phyloP scores from a whole-genome alignment of 192 early-diverging fungal species.

The Chytriomyces confervae region DNA sequence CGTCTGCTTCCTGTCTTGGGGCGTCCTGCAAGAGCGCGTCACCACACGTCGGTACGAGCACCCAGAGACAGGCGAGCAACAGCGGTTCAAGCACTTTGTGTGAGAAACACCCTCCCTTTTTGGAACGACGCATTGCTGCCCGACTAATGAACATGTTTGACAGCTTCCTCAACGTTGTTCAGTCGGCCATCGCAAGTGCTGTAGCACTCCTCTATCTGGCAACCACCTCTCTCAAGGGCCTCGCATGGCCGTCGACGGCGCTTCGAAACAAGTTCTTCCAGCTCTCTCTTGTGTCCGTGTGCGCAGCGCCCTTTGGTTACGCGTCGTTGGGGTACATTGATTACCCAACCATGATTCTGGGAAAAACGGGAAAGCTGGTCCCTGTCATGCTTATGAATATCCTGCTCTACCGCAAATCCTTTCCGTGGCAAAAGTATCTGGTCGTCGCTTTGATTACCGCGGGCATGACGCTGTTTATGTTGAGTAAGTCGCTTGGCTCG shows the following conservation, averaged over 20 bases:
- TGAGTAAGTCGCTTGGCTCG: conserved; percentile 42
- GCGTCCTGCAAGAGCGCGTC: conserved; percentile 91
- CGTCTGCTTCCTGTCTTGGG: conserved; percentile 96
- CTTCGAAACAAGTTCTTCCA: conserved; percentile 72
- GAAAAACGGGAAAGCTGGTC: conserved; percentile 70
- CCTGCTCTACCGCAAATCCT: conserved; percentile 84
- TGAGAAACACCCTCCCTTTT: background rate
- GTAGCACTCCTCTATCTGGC: conserved; percentile 78
- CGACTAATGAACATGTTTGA: background rate
- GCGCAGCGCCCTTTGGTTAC: conserved; percentile 92
- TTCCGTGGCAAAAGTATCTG: conserved; percentile 86
- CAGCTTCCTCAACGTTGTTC: conserved; percentile 82
- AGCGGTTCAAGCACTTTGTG: conserved; percentile 88
- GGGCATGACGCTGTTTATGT: conserved; percentile 94
- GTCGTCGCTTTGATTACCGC: conserved; percentile 86
- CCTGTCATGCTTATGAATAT: conserved; percentile 97
- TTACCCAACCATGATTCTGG: conserved; percentile 96
- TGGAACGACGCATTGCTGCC: background rate
- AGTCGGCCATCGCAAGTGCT: conserved; percentile 76
- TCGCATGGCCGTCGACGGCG: conserved; percentile 41
- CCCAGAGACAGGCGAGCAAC: conserved; percentile 58
- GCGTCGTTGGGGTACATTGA: conserved; percentile 91
- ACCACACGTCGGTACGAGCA: conserved; percentile 74
- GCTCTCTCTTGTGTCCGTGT: conserved; percentile 74
- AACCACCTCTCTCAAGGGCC: conserved; percentile 45